Base-by-base conservation (phyloP, 345 rosid genomes). In the Cardamine chenopodiifolia region DNA sequence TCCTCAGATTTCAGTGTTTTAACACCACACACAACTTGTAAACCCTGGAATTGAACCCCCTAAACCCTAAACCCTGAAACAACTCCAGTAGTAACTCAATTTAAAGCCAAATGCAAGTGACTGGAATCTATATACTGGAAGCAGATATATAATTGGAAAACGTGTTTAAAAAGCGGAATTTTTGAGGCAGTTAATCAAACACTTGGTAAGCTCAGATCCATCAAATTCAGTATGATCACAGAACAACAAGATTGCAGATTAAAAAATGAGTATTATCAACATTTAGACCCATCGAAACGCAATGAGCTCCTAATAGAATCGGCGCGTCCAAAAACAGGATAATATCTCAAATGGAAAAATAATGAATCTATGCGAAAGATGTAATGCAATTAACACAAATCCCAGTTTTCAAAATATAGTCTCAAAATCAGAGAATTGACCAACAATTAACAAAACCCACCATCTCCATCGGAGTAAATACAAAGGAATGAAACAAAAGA, bases 41-140 rank as follows among this genome's bases (percentile, higher is more conserved):
- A 66, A 74, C 72, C 66, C 44, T 17, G n/a, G n/a, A n/a, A n/a
- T n/a, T n/a, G n/a, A n/a, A n/a, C n/a, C n/a, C 72, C 66, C 44
- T 17, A 60, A 65, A 58, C 66, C 60, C 49, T 47, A 75, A 75
- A 50, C 62, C 68, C 62, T 47, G 35, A 48, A 67, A 74, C 15
- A 39, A 49, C 9, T 18, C 25, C 25, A 73, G 12, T 19, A 15
- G 1, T 18, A 22, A 57, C 49, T 56, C 65, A 66, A 18, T 55
- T 15, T 7, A 44, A 17, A 25, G 15, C 34, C 53, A 67, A 49
- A 39, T 35, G 35, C 73, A 49, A 35, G 42, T 35, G 54, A 59
- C 45, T 67, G 61, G 54, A 48, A 34, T 55, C 25, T 48, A 47
- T n/a, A 37, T 22, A 70, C 45, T 70, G 19, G 29, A 47, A 9